Evolutionary conservation across 257 asterid genomes (phyloP), one percentile per base, ranked within the genome.

Genomic region (Plectranthus barbatus): DNA sequence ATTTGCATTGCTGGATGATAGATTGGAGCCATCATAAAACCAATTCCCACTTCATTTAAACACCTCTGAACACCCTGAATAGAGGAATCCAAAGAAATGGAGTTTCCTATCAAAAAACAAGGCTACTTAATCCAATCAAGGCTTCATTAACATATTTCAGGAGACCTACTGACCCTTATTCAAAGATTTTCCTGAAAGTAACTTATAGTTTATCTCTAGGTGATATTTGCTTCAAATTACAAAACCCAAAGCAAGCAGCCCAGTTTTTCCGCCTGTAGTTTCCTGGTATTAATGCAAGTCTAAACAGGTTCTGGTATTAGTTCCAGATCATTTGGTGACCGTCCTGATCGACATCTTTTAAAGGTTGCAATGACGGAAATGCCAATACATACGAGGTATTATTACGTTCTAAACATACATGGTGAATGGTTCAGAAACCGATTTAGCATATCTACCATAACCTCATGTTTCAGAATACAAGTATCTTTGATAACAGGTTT

Each of bases 1-100:
- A 83, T 83, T 69, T 77, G 79, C 94, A 85, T 86, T n/a, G 90
- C 94, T 4, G 94, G 94, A 67, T 83, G 84, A 67, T 79, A 83
- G 40, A 67, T 49, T 6, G 90, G 86, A 20, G 91, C 70, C 88
- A 86, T 83, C 94, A 86, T 86, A 63, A 86, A 83, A 46, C 94
- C 88, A 54, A 83, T 86, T 21, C 94, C 94, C 9, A 56, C 91
- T 75, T 83, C 83, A 10, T 74, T 71, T 29, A 83, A 86, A 4
- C 94, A 86, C 61, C 57, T 79, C 33, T 70, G 66, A 11, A 86
- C 84, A 34, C 83, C 91, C 94, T 86, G 59, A 45, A 74, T 17
- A 53, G 19, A 46, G n/a, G n/a, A n/a, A n/a, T n/a, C n/a, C n/a
- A n/a, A n/a, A n/a, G n/a, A n/a, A n/a, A n/a, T n/a, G n/a, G n/a